Evolutionary conservation across 2,329 filamentous ascomycete genomes (phyloP), one percentile per base, ranked within the genome.

Genomic region (Beauveria caledonica): DNA sequence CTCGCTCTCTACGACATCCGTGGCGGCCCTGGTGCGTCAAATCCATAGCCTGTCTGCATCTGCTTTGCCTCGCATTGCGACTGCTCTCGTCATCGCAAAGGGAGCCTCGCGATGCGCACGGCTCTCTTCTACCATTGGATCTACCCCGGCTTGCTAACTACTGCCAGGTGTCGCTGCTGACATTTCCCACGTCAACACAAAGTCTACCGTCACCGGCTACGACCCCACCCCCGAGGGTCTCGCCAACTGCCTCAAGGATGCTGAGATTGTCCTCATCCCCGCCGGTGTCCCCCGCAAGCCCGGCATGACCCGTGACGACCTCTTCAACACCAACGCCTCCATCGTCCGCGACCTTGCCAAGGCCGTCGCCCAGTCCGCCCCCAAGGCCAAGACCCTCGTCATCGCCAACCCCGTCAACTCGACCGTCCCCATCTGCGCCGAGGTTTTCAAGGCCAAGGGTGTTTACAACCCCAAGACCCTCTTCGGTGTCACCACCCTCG

Each of bases 361-460:
- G 86, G 92, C 92, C 71, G 87, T 86, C 73, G 94, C 94, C 72
- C 86, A 96, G 72, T 85, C 90, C 69, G 85, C 88, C 74, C 94
- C 94, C 71, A 84, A 97, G 66, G 94, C 94, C 78, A 96, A 96
- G 81, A 84, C 97, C 77, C 86, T 97, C 74, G 86, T 99, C 83
- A 99, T 99, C 80, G 86, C 92, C 78, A 99, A 99, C 87, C 94
- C 94, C 64, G 92, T 99, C 81, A 99, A 99, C 91, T 97, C 92
- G 70, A 99, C 94, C 73, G 94, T 99, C 72, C 94, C 94, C 76
- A 99, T 99, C 80, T 88, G 87, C 74, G 88, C 91, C 75, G 94
- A 97, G 86, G 87, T 97, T 75, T 96, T 92, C 90, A 97, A 97
- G 88, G 80, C 85, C 76, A 84, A 81, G 70, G 92, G 92, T 69